phyloP scores from a whole-genome alignment of 768 basidiomycete species.

The Collybia nuda region DNA sequence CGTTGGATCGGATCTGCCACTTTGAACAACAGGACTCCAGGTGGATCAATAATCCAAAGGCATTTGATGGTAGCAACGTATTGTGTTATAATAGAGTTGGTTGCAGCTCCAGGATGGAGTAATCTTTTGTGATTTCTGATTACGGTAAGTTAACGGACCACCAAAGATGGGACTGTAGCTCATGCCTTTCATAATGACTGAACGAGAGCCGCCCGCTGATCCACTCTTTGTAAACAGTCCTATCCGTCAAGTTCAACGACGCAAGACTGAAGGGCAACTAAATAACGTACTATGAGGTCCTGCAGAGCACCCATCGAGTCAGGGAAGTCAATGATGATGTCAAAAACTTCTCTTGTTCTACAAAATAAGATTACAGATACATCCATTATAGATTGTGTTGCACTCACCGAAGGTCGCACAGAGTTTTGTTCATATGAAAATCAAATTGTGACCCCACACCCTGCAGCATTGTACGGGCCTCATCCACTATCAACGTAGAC shows the following conservation, averaged over 20 bases:
- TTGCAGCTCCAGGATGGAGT: constrained; percentile 94
- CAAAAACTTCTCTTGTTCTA: constrained; percentile 85
- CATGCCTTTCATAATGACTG: constrained; percentile 79
- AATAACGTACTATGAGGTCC: constrained; percentile 68
- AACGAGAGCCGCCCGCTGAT: constrained; percentile 76
- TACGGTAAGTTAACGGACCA: not conserved
- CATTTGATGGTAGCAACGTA: constrained; percentile 94
- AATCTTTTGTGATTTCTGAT: constrained; percentile 81
- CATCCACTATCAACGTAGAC: constrained; percentile 49
- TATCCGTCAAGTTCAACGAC: not conserved
- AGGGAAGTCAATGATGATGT: constrained; percentile 94
- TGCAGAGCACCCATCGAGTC: constrained; percentile 82
- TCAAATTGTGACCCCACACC: constrained; percentile 84
- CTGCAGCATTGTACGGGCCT: constrained; percentile 70
- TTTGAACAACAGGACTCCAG: constrained; percentile 88
- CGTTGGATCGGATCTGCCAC: constrained; percentile 90
- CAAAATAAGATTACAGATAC: not conserved
- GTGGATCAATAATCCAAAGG: constrained; percentile 87
- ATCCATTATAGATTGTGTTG: not conserved
- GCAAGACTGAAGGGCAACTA: not conserved
- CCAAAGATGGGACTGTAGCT: constrained; percentile 20
- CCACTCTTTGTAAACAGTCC: constrained; percentile 81
- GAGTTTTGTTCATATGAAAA: constrained; percentile 88
- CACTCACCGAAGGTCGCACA: constrained; percentile 80
- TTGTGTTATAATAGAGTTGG: constrained; percentile 83